phyloP scores from a whole-genome alignment of 78 protist genomes.

The Pigoraptor vietnamica region DNA sequence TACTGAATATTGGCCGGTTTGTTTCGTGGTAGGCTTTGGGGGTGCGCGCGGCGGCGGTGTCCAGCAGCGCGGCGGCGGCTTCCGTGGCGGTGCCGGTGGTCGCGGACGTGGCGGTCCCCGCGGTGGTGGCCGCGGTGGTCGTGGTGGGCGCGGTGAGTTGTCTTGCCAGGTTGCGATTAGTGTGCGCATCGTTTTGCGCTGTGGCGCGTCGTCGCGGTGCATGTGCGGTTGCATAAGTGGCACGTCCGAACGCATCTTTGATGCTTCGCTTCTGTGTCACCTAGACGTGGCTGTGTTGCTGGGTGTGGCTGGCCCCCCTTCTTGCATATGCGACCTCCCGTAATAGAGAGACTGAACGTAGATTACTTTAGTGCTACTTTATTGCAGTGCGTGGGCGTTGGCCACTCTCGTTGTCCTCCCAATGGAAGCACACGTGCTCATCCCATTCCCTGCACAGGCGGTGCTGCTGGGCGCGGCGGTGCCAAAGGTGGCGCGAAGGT shows the following conservation, averaged over 20 bases:
- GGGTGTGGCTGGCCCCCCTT: too few relatives aligned
- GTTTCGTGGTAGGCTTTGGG: neutral
- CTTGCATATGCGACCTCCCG: too few relatives aligned
- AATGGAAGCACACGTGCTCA: too few relatives aligned
- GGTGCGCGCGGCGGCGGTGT: slow-evolving; percentile 14
- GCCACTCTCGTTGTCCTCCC: too few relatives aligned
- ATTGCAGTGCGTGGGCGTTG: too few relatives aligned
- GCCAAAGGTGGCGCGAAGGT: slow-evolving; percentile 83
- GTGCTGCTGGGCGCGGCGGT: slow-evolving; percentile 67
- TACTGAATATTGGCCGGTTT: neutral
- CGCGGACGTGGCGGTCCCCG: slow-evolving; percentile 44
- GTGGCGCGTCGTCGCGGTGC: slow-evolving; percentile 12
- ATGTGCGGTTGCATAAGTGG: too few relatives aligned
- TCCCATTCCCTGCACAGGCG: neutral
- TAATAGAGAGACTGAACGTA: too few relatives aligned
- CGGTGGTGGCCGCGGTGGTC: slow-evolving; percentile 46
- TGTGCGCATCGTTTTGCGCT: slow-evolving; percentile 9
- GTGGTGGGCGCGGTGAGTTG: slow-evolving; percentile 36
- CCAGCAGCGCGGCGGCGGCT: neutral
- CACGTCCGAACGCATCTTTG: too few relatives aligned
- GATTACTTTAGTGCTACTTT: too few relatives aligned
- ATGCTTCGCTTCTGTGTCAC: too few relatives aligned
- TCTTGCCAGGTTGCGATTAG: neutral
- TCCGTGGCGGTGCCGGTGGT: slow-evolving; percentile 28
- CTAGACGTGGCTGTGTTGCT: too few relatives aligned